Percentiles rank a stretch among this genome's conserved stretches.
Conservation (phyloP, 257 asterid species). For the Petunia axillaris region DNA sequence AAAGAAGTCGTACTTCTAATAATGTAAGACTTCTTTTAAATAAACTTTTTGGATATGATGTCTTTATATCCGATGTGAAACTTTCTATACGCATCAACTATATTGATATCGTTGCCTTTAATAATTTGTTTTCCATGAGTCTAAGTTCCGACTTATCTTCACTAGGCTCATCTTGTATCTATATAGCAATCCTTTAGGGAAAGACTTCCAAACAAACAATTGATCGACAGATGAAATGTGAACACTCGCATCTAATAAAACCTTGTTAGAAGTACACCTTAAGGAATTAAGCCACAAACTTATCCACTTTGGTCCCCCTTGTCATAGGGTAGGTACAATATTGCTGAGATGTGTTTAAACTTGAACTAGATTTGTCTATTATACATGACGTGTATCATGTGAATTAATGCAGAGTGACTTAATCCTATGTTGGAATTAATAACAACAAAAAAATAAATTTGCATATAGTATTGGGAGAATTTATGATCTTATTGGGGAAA, state of each 20-base stretch:
- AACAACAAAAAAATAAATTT: not conserved
- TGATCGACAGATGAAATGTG: conserved; percentile 1
- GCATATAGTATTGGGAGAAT: not conserved
- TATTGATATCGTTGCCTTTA: not conserved
- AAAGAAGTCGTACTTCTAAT: not conserved
- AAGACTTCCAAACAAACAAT: not conserved
- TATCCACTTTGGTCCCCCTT: conserved; percentile 7
- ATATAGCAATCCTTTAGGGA: not conserved
- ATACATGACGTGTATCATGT: not conserved
- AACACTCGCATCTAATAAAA: conserved; percentile 6
- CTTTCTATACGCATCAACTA: not conserved
- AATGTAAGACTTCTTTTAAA: not conserved
- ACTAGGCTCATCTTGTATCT: not conserved
- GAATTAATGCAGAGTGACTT: not conserved
- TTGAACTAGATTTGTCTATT: not conserved
- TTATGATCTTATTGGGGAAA: not conserved
- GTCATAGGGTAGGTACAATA: not conserved
- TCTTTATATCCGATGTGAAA: not conserved
- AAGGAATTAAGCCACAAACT: conserved; percentile 2
- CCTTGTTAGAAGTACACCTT: not conserved
- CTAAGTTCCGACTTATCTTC: not conserved
- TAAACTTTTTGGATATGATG: not conserved
- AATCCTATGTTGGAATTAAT: not conserved
- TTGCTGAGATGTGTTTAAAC: not conserved
- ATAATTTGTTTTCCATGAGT: not conserved